phyloP scores from a whole-genome alignment of 192 early-diverging fungal genomes.

The Podochytrium sp. region DNA sequence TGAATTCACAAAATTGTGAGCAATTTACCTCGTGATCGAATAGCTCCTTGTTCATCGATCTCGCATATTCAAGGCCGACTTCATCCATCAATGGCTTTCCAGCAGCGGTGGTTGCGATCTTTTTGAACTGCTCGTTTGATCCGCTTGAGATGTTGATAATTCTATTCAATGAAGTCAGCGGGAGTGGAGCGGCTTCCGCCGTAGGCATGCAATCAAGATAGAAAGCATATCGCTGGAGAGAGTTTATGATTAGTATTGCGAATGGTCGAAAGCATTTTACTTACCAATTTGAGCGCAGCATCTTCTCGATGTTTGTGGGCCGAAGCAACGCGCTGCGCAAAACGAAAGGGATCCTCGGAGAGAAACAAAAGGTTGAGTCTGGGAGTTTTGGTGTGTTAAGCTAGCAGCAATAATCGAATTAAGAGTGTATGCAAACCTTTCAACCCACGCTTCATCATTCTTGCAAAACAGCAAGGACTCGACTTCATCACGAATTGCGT shows the following conservation, averaged over 20 bases:
- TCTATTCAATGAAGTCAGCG: slow-evolving; percentile 24
- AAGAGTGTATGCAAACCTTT: slow-evolving; percentile 40
- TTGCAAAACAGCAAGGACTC: slow-evolving; percentile 25
- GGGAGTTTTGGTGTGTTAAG: not conserved
- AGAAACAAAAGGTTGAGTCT: slow-evolving; percentile 58
- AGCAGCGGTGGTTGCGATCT: not conserved
- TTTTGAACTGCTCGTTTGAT: slow-evolving; percentile 26
- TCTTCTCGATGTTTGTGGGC: slow-evolving; percentile 45
- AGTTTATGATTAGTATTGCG: too few relatives aligned
- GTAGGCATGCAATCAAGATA: slow-evolving; percentile 61
- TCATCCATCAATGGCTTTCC: slow-evolving; percentile 44
- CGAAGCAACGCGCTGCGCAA: slow-evolving; percentile 47
- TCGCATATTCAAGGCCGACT: slow-evolving; percentile 48
- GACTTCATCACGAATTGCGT: slow-evolving; percentile 9
- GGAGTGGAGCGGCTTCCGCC: slow-evolving; percentile 36
- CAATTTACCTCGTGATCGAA: slow-evolving; percentile 53
- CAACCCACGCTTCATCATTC: slow-evolving; percentile 49
- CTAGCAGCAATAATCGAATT: not conserved
- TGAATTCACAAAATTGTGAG: not conserved
- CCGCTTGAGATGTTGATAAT: slow-evolving; percentile 34
- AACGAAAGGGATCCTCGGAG: slow-evolving; percentile 54
- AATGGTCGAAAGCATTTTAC: slow-evolving; percentile 7
- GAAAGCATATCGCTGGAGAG: slow-evolving; percentile 45
- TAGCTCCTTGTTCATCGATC: slow-evolving; percentile 54
- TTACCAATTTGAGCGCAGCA: slow-evolving; percentile 41